These are phyloP conservation scores for Heteromeles arbutifolia DNA, from an alignment of 306 rosid genomes.

Conservation along the genomic window DNA sequence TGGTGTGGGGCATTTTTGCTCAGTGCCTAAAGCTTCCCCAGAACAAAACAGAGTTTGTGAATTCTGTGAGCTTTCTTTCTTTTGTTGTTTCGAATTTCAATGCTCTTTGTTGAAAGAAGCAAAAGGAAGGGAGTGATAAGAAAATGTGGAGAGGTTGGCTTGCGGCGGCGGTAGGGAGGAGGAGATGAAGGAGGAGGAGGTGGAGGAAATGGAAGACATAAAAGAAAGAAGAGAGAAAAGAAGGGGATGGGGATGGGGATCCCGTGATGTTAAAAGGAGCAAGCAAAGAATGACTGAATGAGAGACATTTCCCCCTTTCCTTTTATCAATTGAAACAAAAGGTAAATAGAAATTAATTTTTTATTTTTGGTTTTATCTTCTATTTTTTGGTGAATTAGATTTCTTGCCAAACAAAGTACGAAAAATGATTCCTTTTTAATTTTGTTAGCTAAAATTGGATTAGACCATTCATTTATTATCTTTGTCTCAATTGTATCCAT, in stretches of 20 bases:
- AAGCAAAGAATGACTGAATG: constrained; percentile 71
- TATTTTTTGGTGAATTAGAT: no score
- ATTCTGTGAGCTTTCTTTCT: background rate
- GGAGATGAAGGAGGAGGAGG: background rate
- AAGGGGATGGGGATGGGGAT: constrained; percentile 43
- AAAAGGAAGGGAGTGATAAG: background rate
- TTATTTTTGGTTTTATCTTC: no score
- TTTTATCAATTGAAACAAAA: no score
- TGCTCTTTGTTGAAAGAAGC: constrained; percentile 2
- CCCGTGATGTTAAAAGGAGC: constrained; percentile 84
- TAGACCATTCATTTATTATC: no score
- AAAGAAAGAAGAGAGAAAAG: background rate
- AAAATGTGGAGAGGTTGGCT: background rate
- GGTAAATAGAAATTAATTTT: no score
- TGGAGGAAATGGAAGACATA: constrained; percentile 2
- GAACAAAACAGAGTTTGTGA: background rate
- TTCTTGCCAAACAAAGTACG: no score
- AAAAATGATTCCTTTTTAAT: no score
- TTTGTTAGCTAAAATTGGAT: no score
- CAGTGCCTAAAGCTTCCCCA: background rate
- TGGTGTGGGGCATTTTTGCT: constrained; percentile 30
- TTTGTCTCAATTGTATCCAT: no score
- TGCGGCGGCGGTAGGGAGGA: background rate
- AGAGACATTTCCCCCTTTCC: background rate
- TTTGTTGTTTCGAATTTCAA: background rate